phyloP scores from a whole-genome alignment of 148 eudicot genomes.

The Rhododendron ferrugineum region DNA sequence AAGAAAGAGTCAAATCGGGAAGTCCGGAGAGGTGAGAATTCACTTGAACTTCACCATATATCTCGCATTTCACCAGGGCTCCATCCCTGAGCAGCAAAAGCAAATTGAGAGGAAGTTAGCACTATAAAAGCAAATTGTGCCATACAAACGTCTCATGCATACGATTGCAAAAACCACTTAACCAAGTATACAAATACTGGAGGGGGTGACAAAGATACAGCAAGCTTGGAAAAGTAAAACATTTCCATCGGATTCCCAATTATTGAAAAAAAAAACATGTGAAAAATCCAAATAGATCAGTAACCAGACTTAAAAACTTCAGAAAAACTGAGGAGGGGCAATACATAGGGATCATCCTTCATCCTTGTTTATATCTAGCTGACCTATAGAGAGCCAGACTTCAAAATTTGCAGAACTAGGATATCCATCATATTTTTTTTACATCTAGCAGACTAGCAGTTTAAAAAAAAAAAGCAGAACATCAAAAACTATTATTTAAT shows the following conservation, averaged over 20 bases:
- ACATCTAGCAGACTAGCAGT: no score
- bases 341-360: background rate
- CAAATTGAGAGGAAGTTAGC: conserved; percentile 12
- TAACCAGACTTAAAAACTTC: background rate
- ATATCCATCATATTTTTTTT: background rate
- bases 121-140: background rate
- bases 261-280: background rate
- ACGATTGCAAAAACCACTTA: background rate
- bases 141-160: background rate
- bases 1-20: conserved; percentile 85
- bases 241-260: background rate
- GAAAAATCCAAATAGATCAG: background rate
- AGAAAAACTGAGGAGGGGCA: background rate
- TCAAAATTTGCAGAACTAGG: background rate
- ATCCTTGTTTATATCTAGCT: background rate
- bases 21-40: conserved; percentile 80
- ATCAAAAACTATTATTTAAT: background rate
- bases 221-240: background rate
- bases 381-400: background rate
- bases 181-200: background rate
- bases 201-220: background rate
- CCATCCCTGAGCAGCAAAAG: conserved; percentile 64
- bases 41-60: conserved; percentile 89
- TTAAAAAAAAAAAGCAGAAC: background rate
- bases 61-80: conserved; percentile 82